A percentile compares a stretch with the other conserved stretches of the same genome.
Evolutionary conservation across 148 eudicot genomes (phyloP).

Genomic region (Polygonum aviculare): DNA sequence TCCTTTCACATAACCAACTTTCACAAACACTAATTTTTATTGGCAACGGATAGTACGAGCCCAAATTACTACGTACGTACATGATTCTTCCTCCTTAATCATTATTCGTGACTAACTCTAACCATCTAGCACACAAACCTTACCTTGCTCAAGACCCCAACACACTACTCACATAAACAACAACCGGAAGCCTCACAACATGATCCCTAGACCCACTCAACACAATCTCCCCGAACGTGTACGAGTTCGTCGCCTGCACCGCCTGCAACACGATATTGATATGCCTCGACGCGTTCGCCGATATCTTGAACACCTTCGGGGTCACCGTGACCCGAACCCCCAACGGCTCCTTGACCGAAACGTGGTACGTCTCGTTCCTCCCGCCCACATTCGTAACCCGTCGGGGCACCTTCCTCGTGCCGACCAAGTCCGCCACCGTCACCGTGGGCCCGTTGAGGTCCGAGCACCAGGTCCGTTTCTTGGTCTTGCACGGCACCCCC

Average conservation of each 20-base stretch:
- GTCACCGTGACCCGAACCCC: conserved; percentile 41
- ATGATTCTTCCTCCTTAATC: background rate
- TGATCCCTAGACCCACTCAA: conserved; percentile 43
- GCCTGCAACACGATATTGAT: conserved; percentile 35
- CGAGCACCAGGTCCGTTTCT: conserved; percentile 41
- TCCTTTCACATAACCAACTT: too few species aligned
- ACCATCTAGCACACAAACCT: background rate
- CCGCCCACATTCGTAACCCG: conserved; percentile 46
- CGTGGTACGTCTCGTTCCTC: conserved; percentile 34
- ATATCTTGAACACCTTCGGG: conserved; percentile 30
- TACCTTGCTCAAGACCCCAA: conserved; percentile 23
- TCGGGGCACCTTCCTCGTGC: conserved; percentile 44
- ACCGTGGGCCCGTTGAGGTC: conserved; percentile 49
- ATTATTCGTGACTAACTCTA: background rate
- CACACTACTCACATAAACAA: conserved; percentile 50
- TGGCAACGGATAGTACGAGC: too few species aligned
- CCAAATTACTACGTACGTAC: background rate
- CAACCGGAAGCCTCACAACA: conserved; percentile 47
- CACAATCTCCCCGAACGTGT: conserved; percentile 47
- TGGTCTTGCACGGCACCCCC: conserved; percentile 36
- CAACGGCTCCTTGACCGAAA: conserved; percentile 31
- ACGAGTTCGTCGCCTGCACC: conserved; percentile 32
- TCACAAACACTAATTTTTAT: too few species aligned
- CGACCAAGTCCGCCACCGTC: conserved; percentile 48
- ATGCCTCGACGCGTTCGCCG: conserved; percentile 25